Evolutionary conservation across 331 rosid species (phyloP), one percentile per base, ranked within the genome.

Genomic region (Spiraea crenata): DNA sequence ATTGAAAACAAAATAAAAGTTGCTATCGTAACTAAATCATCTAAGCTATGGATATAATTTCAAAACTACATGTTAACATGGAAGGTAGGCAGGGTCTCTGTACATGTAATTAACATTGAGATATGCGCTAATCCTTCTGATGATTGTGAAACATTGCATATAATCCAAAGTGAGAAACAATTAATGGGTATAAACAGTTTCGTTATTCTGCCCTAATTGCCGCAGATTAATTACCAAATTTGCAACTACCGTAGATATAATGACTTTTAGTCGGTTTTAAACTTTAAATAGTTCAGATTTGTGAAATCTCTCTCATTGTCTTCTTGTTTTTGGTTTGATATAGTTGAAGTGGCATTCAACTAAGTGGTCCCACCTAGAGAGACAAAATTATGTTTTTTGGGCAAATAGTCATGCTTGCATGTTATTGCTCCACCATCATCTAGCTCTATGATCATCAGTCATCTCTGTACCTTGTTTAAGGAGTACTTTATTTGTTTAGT

Each of bases 381-480:
- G 58, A 54, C 35, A 54, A 50, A 50, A 14, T 50, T 50, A 50
- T 6, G 56, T 20, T 56, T 56, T 56, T 25, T 0, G 16, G 15
- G 20, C 49, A 9, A 45, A 5, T 57, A 34, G 41, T 57, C 63
- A 34, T 57, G 42, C 42, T 7, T 13, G 42, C 42, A 57, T 34
- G 63, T 34, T 57, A 34, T 17, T 34, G 40, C 4, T 57, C 40
- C 62, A 20, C 60, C 16, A 20, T 31, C 31, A 2, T 25, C 31
- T 2, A 25, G 31, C 5, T 47, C 13, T 47, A 10, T 47, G 3
- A 9, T 45, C 11, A 45, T 45, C 12, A 0, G 12, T 45, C 1
- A 3, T 45, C 11, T 45, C 14, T 0, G 0, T 4, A 45, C 4
- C 1, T 0, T 45, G 0, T 1, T n/a, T n/a, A 25, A 25, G 2